These are phyloP conservation scores for Penicillium janthinellum DNA, from an alignment of 2,329 filamentous ascomycete genomes.

Conservation along the genomic window DNA sequence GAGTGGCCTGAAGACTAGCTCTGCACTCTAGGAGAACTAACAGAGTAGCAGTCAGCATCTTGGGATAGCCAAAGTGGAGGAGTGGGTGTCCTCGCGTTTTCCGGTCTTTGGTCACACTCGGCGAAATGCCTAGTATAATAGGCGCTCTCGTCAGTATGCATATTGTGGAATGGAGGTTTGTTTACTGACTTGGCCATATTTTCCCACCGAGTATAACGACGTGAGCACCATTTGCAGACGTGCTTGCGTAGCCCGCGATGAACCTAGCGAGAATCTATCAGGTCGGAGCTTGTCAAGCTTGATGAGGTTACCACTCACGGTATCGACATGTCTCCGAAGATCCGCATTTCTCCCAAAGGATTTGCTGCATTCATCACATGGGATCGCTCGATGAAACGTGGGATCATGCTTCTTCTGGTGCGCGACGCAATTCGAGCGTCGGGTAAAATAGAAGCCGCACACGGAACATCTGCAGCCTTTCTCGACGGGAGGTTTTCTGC, in stretches of 20 bases:
- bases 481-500: neutral
- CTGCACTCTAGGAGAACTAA: neutral
- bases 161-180: neutral
- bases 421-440: conserved; percentile 83
- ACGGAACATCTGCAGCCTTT: conserved; percentile 69
- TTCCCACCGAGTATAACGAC: conserved; percentile 18
- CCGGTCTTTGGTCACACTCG: conserved; percentile 6
- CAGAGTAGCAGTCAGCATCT: neutral
- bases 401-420: conserved; percentile 85
- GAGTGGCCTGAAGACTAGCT: neutral
- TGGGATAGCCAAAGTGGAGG: neutral
- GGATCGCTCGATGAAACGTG: conserved; percentile 68
- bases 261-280: conserved; percentile 13
- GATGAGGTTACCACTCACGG: conserved; percentile 44
- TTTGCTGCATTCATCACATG: conserved; percentile 70
- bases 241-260: conserved; percentile 17
- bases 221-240: conserved; percentile 19
- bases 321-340: conserved; percentile 59
- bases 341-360: conserved; percentile 84
- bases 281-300: neutral
- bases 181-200: conserved; percentile 18
- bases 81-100: neutral
- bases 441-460: conserved; percentile 78
- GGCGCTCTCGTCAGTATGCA: neutral
- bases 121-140: conserved; percentile 8